Evolutionary conservation across 371 early-diverging fungal species (phyloP), one percentile per base, ranked within the genome.

Genomic region (Conidiobolus incongruus): DNA sequence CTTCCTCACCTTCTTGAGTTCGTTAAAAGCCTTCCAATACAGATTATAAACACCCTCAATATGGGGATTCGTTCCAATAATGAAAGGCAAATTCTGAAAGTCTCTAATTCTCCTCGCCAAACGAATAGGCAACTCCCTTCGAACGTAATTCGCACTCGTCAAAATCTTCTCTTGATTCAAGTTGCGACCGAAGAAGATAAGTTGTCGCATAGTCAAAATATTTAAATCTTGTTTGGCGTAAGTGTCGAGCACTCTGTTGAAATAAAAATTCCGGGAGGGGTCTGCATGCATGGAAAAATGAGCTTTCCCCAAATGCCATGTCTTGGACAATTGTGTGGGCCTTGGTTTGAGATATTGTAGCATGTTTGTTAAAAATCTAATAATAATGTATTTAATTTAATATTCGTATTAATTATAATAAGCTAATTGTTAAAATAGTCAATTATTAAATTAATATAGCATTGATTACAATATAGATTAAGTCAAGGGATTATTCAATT

Each of bases 21-120:
- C 54, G 40, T 88, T 83, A 55, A 94, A 92, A 0, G 89, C 87
- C 13, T 68, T 67, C 75, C 83, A 88, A 58, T 92, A 92, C n/a
- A 84, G 70, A 34, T 66, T 62, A 48, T 92, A 92, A 2, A 86
- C 75, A 28, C 59, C 65, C 40, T 80, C 71, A 47, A 94, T 75
- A 52, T 88, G 83, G 1, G 91, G 88, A 55, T 92, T 88, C 15
- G 78, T 79, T 11, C 88, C 93, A 11, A 89, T 81, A 35, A 88
- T 80, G 48, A 85, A 92, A 1, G 95, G 95, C 22, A 92, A 64
- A 30, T 73, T 75, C 45, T 82, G 85, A 51, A 87, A 83, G 47
- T 79, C 85, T 16, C 76, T 67, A 29, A 95, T 86, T 2, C 91
- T 72, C 56, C 90, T 85, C 4, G 96, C 84, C 20, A 95, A 65